Evolutionary conservation across 345 rosid genomes (phyloP), one percentile per base, ranked within the genome.

Genomic region (Euphorbia tirucalli): DNA sequence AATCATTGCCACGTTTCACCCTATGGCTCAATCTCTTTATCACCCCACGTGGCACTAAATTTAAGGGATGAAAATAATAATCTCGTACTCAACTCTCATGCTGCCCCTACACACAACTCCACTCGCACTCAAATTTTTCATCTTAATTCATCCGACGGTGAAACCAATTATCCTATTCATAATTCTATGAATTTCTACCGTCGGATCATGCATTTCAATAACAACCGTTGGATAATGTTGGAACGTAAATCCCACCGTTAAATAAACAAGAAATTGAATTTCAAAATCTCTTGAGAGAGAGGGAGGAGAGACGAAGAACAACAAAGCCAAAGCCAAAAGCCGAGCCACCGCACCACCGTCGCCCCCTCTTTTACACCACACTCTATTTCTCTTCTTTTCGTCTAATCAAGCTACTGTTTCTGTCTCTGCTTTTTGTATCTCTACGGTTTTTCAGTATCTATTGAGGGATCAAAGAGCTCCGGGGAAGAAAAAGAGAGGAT

Each of bases 221-320:
- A 0, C 0, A 21, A 3, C 88, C 96, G 88, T 86, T 63, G 21
- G 89, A 91, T 91, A 31, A 48, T 50, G 6, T 5, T 0, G 15
- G 65, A 39, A 57, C 43, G 44, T 39, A 57, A 79, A 93, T 91
- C 97, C 27, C 65, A 74, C 97, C 96, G 77, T 89, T 70, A 69
- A 84, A 87, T 85, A 85, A 48, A 85, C 74, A 55, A 70, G 76
- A 85, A 87, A 84, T 87, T 86, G 89, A 92, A 89, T 83, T 95
- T 95, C 92, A 95, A 95, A 92, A 88, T 88, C 83, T 85, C 61
- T 72, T 31, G 68, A 83, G 88, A 87, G 93, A 94, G 98, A 85
- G 98, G 93, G 93, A 86, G 98, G 83, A 85, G 76, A 72, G 65
- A 66, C 70, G 69, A 52, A 71, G 68, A 75, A 73, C 81, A 75